These are phyloP conservation scores for Haplographium delicatum DNA, from an alignment of 495 filamentous ascomycete species.

Conservation along the genomic window DNA sequence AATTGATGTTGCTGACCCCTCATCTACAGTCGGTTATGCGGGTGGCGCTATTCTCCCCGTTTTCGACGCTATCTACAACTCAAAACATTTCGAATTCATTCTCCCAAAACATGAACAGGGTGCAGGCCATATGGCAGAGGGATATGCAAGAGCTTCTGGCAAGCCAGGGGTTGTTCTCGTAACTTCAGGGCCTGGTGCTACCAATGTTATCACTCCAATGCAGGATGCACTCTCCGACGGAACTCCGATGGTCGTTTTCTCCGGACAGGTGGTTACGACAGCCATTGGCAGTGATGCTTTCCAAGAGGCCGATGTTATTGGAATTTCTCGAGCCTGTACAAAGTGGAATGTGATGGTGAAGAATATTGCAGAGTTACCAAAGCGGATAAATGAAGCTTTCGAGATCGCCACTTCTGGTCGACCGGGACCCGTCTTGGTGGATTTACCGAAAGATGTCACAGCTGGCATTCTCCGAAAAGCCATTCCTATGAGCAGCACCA, in stretches of 20 bases:
- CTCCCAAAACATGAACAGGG: slow-evolving; percentile 76
- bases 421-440: slow-evolving; percentile 74
- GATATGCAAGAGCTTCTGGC: slow-evolving; percentile 69
- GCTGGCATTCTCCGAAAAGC: slow-evolving; percentile 58
- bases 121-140: slow-evolving; percentile 77
- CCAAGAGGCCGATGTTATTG: slow-evolving; percentile 73
- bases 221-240: slow-evolving; percentile 75
- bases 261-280: slow-evolving; percentile 67
- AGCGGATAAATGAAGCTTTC: slow-evolving; percentile 78
- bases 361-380: slow-evolving; percentile 70
- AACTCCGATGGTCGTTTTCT: slow-evolving; percentile 74
- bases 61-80: slow-evolving; percentile 79
- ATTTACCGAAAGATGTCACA: slow-evolving; percentile 76
- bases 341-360: slow-evolving; percentile 88
- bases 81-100: slow-evolving; percentile 73
- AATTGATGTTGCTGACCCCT: slow-evolving; percentile 16
- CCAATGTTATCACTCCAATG: slow-evolving; percentile 74
- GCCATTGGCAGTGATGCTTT: slow-evolving; percentile 77
- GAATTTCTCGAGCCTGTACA: slow-evolving; percentile 72
- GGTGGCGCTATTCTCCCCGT: slow-evolving; percentile 80
- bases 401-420: slow-evolving; percentile 74
- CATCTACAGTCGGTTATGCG: slow-evolving; percentile 60
- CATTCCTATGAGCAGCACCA: slow-evolving; percentile 59
- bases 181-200: slow-evolving; percentile 74
- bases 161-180: slow-evolving; percentile 74